Evolutionary conservation across 2,329 filamentous ascomycete genomes (phyloP).

Genomic region (Raffaelea deltoideospora): DNA sequence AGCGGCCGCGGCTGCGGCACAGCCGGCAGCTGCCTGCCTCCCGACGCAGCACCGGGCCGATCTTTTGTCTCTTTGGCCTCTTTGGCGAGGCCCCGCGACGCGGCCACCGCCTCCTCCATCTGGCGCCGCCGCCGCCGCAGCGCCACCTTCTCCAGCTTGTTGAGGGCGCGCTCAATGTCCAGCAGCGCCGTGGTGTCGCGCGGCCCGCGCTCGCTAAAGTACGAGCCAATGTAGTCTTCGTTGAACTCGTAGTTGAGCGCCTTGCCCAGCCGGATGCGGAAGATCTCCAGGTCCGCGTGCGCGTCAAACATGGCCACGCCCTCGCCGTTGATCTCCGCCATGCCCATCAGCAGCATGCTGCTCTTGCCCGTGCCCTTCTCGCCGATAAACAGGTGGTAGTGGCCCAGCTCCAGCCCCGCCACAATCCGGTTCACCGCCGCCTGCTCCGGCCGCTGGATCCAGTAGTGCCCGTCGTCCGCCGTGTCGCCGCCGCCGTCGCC

Average conservation of each 20-base stretch:
- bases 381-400: slow-evolving; percentile 83
- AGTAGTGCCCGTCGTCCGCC: slow-evolving; percentile 36
- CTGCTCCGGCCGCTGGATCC: slow-evolving; percentile 79
- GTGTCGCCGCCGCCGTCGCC: background rate
- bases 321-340: slow-evolving; percentile 82
- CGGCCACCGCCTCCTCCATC: too few species aligned
- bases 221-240: slow-evolving; percentile 91
- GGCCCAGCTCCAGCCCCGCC: slow-evolving; percentile 53
- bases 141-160: slow-evolving; percentile 95
- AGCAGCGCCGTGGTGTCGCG: slow-evolving; percentile 82
- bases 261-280: slow-evolving; percentile 82
- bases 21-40: too few species aligned
- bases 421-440: slow-evolving; percentile 69
- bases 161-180: slow-evolving; percentile 91
- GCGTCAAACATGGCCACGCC: slow-evolving; percentile 93
- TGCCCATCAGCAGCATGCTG: slow-evolving; percentile 87
- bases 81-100: slow-evolving; percentile 38
- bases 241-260: slow-evolving; percentile 93
- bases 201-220: slow-evolving; percentile 88
- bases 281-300: slow-evolving; percentile 88
- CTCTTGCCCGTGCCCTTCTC: slow-evolving; percentile 96
- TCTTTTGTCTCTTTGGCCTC: too few species aligned
- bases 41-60: too few species aligned
- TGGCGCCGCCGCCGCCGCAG: slow-evolving; percentile 54
- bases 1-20: slow-evolving; percentile 46